Evolutionary conservation across 1,139 yeast species (phyloP), one percentile per base, ranked within the genome.

Genomic region (Taiozyma sp.): DNA sequence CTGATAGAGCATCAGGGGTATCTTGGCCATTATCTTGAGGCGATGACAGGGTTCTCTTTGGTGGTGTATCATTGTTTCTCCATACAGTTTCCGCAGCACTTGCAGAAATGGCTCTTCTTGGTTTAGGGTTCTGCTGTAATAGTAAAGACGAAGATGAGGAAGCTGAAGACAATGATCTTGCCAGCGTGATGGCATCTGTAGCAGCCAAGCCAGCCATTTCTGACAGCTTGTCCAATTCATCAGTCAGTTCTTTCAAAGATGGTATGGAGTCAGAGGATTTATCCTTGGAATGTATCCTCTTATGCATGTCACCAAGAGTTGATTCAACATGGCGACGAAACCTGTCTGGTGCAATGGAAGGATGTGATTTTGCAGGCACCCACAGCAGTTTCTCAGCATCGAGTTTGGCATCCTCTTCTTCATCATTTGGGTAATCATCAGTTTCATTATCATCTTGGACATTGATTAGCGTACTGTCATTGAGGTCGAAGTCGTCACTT

Each of bases 311-410:
- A 55, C 87, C 86, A 22, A 91, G 84, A 27, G 93, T 87, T 48
- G 82, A 78, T 61, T 87, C 87, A 41, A 93, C 89, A 69, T 90
- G 91, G 56, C 83, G 80, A 59, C 86, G 80, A 77, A 91, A 93
- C 61, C 88, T 90, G 61, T 89, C 96, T 1, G 98, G 98, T 39
- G 96, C 92, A 19, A 93, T 81, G 63, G 87, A 93, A 1, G 99
- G 98, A 65, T 93, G 99, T 46, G 90, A 78, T 57, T 83, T 84
- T 1, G 98, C 98, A 0, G 98, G 97, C 2, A 93, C 97, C 99
- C 99, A 92, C 48, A 91, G 71, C 16, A 84, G 67, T 49, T 74
- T 72, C 36, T 71, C 67, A 2, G 76, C 67, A 12, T 48, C 53
- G 12, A 36, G 41, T 13, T 39, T n/a, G 7, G 16, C 47, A 22